A percentile compares a stretch with the other conserved stretches of the same genome.
phyloP scores from a whole-genome alignment of 2,329 filamentous ascomycete species.

The Aspergillus calidoustus region DNA sequence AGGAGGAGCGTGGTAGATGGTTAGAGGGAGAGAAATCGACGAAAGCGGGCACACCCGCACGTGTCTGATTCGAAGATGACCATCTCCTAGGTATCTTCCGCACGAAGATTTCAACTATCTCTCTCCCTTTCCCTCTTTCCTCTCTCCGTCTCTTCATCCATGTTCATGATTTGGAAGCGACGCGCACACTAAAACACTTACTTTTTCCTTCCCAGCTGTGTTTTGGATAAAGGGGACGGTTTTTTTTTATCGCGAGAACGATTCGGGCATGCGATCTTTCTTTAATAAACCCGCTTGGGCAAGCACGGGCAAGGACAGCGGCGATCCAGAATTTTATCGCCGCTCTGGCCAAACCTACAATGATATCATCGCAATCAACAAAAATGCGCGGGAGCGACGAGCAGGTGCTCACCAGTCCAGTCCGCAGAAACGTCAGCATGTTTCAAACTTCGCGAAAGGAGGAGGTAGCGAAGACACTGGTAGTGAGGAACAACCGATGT shows the following conservation, averaged over 20 bases:
- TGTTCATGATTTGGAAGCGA: background rate
- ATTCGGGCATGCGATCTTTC: constrained; percentile 48
- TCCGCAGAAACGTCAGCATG: constrained; percentile 30
- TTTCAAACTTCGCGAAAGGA: constrained; percentile 22
- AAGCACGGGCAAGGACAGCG: constrained; percentile 40
- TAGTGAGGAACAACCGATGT: background rate
- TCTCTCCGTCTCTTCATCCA: background rate
- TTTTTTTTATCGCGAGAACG: background rate
- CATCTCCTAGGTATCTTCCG: too few relatives aligned
- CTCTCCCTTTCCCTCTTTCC: background rate
- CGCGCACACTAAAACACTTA: background rate
- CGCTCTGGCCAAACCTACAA: constrained; percentile 53
- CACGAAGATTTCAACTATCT: background rate
- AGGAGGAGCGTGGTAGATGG: background rate
- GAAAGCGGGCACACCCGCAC: background rate
- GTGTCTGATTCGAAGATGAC: background rate
- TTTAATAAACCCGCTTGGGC: constrained; percentile 62
- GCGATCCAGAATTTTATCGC: constrained; percentile 52
- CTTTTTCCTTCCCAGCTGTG: background rate
- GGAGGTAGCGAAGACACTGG: background rate
- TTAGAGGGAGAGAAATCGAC: background rate
- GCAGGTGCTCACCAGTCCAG: constrained; percentile 14
- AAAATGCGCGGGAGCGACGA: constrained; percentile 38
- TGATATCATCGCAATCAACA: constrained; percentile 49
- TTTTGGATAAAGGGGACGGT: background rate